Percentiles rank a stretch among this genome's conserved stretches.
Conservation (phyloP, 202 grass and related monocot genomes). For the Elaeis oleifera region DNA sequence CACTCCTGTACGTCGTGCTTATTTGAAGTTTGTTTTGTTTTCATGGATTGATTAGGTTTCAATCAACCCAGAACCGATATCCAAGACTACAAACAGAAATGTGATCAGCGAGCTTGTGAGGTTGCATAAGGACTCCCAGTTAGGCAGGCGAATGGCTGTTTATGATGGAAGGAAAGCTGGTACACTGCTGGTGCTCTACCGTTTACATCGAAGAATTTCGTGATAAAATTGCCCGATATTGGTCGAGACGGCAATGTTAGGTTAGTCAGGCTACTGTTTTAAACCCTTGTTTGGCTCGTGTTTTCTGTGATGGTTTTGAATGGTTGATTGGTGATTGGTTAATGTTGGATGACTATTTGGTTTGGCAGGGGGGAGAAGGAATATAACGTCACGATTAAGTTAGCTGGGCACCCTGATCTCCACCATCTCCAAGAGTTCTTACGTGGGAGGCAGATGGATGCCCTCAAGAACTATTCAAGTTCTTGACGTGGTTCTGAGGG, state of each 20-base stretch:
- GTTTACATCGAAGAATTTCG: conserved; percentile 38
- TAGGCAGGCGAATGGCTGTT: conserved; percentile 16
- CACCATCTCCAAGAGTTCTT: conserved; percentile 48
- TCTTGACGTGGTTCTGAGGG: conserved; percentile 66
- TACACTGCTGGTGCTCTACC: conserved; percentile 51
- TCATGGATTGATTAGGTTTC: conserved; percentile 23
- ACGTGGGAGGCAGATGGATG: conserved; percentile 24
- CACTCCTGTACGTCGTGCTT: no score
- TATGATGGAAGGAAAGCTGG: conserved; percentile 55
- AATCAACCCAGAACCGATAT: conserved; percentile 31
- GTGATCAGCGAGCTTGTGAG: conserved; percentile 26
- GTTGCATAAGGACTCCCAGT: conserved; percentile 13
- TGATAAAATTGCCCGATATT: conserved; percentile 30
- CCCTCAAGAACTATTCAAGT: conserved; percentile 59
- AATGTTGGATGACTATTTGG: no score
- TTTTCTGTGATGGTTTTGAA: no score
- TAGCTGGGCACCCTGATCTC: conserved; percentile 33
- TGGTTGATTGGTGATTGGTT: no score
- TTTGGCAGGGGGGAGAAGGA: conserved; percentile 29
- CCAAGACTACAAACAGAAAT: conserved; percentile 27
- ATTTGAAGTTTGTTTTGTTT: no score
- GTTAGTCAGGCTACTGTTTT: conserved; percentile 7
- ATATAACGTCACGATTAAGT: conserved; percentile 48
- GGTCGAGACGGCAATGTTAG: conserved; percentile 22
- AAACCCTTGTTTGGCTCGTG: not conserved